Conservation (phyloP, 2,329 filamentous ascomycete species). For the Cladosporium sp. region DNA sequence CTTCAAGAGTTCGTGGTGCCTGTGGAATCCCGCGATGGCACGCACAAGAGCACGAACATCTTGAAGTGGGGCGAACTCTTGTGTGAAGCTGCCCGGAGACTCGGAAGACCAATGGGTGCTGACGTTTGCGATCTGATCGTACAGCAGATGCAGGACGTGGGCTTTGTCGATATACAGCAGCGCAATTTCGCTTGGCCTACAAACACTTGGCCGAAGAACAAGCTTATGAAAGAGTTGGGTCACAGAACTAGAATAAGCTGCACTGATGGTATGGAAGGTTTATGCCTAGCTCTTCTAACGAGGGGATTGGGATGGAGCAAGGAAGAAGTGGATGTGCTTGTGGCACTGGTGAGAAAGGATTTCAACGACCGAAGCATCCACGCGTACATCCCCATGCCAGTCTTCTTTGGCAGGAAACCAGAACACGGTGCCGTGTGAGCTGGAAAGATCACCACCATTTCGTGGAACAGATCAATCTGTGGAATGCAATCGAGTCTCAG, state of each 20-base stretch:
- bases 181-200: conserved; percentile 44
- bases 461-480: too few species aligned
- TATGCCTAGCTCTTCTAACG: conserved; percentile 44
- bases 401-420: conserved; percentile 37
- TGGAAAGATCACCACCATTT: too few species aligned
- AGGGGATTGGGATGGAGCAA: conserved; percentile 43
- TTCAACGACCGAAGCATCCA: conserved; percentile 38
- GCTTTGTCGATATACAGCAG: conserved; percentile 47
- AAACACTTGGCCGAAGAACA: conserved; percentile 49
- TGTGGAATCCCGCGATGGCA: conserved; percentile 41
- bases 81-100: conserved; percentile 39
- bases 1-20: conserved; percentile 50
- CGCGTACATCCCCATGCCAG: conserved; percentile 42
- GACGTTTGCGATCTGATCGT: conserved; percentile 41
- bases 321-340: conserved; percentile 47
- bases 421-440: too few species aligned
- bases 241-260: conserved; percentile 46
- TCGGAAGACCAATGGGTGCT: conserved; percentile 45
- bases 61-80: conserved; percentile 38
- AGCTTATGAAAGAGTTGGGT: conserved; percentile 52
- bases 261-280: conserved; percentile 44
- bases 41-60: conserved; percentile 35
- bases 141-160: conserved; percentile 42
- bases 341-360: conserved; percentile 36
- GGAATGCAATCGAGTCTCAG: too few species aligned